These are phyloP conservation scores for Hygrophorus russula DNA, from an alignment of 768 basidiomycete species.

Conservation along the genomic window DNA sequence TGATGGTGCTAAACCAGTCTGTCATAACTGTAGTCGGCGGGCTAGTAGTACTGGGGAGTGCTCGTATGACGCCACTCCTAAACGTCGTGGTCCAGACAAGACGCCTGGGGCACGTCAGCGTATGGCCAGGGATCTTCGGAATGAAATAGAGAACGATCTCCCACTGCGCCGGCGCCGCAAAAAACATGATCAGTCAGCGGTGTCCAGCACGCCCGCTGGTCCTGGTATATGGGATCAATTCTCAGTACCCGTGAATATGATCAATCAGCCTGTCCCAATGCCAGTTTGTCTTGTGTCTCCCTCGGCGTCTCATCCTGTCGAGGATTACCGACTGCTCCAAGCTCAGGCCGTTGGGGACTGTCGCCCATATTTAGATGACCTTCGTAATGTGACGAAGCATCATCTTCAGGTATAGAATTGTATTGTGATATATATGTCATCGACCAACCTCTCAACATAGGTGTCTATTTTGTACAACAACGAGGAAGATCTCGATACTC, in stretches of 20 bases:
- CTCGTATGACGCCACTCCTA: constrained; percentile 59
- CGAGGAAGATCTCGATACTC: not conserved
- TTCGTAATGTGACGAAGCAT: too few relatives aligned
- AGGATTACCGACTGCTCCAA: too few relatives aligned
- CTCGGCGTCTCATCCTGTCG: too few relatives aligned
- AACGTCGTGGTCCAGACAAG: constrained; percentile 73
- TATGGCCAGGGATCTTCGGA: constrained; percentile 27
- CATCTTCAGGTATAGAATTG: too few relatives aligned
- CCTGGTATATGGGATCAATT: not conserved
- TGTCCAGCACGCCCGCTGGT: not conserved
- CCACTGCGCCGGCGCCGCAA: constrained; percentile 26
- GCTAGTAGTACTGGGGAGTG: constrained; percentile 36
- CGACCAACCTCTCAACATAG: too few relatives aligned
- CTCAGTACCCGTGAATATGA: not conserved
- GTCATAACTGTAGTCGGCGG: constrained; percentile 61
- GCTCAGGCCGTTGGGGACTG: too few relatives aligned
- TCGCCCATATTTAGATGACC: too few relatives aligned
- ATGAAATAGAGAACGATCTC: constrained; percentile 20
- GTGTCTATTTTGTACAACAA: not conserved
- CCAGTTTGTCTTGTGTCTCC: not conserved
- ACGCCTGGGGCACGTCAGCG: constrained; percentile 72
- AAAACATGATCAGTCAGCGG: constrained; percentile 9
- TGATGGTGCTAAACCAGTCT: constrained; percentile 68
- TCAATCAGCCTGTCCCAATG: not conserved
- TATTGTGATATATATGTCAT: too few relatives aligned